phyloP scores from a whole-genome alignment of 768 basidiomycete species.

The Naganishia friedmannii region DNA sequence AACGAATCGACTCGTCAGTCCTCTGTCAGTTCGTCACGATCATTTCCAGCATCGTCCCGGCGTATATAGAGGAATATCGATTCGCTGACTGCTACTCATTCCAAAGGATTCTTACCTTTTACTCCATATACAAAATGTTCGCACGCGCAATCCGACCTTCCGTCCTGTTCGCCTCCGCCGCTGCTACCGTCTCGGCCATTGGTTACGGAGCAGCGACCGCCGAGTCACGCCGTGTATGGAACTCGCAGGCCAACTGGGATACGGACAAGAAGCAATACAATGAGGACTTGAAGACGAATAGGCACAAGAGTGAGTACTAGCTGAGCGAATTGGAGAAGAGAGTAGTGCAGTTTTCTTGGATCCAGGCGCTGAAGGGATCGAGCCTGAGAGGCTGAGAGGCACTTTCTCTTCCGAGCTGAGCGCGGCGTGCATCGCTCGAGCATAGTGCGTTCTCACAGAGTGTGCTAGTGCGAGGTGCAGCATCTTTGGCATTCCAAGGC shows the following conservation, averaged over 20 bases:
- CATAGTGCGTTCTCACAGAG: too few species aligned
- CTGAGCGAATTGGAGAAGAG: background rate
- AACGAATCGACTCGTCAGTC: too few species aligned
- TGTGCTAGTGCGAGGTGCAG: too few species aligned
- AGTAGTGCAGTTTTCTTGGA: background rate
- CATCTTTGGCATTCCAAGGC: background rate
- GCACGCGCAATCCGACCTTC: constrained; percentile 15
- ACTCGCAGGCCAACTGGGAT: constrained; percentile 29
- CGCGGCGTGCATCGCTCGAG: too few species aligned
- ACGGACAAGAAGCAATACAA: constrained; percentile 24
- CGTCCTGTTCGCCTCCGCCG: constrained; percentile 6
- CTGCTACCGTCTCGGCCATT: constrained; percentile 5
- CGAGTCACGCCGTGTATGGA: constrained; percentile 25
- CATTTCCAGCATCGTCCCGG: too few species aligned
- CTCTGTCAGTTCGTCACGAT: too few species aligned
- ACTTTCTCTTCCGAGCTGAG: too few species aligned
- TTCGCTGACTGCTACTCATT: too few species aligned
- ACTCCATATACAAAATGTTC: background rate
- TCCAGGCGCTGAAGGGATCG: background rate
- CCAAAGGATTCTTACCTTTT: background rate
- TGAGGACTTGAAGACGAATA: constrained; percentile 33
- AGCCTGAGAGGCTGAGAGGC: background rate
- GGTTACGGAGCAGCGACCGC: background rate
- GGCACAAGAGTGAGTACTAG: constrained; percentile 31
- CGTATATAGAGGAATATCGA: too few species aligned